These are phyloP conservation scores for Quaeritorhiza haematococci DNA, from an alignment of 371 early-diverging fungal species.

Conservation along the genomic window DNA sequence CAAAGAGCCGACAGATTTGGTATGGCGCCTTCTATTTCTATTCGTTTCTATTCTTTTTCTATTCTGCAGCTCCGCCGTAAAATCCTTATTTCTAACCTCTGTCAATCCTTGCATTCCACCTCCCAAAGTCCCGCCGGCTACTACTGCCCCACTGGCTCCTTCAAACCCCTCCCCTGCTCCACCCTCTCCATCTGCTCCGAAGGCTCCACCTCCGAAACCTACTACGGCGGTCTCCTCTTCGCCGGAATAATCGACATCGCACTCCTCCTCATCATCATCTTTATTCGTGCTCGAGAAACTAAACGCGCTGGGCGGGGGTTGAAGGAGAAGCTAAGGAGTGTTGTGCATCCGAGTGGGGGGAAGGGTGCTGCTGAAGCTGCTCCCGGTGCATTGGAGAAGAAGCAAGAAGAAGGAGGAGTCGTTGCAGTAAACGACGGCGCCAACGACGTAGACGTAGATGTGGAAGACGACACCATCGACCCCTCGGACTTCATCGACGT, in stretches of 20 bases:
- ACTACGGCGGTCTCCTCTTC: conserved; percentile 14
- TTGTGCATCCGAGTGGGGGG: too few species aligned
- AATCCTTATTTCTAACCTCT: background rate
- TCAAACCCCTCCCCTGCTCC: conserved; percentile 13
- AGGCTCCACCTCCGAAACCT: conserved; percentile 7
- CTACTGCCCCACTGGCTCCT: conserved; percentile 11
- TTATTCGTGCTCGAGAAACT: background rate
- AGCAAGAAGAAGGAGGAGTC: too few species aligned
- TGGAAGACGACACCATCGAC: too few species aligned
- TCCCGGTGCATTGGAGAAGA: too few species aligned
- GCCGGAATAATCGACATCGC: conserved; percentile 10
- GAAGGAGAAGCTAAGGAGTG: too few species aligned
- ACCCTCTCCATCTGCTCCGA: conserved; percentile 12
- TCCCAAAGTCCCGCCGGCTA: background rate
- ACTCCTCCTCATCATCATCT: background rate
- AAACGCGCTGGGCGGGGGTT: too few species aligned
- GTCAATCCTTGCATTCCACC: background rate
- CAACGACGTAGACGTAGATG: too few species aligned
- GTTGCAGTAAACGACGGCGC: conserved; percentile 30
- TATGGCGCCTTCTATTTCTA: too few species aligned
- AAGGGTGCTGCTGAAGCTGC: too few species aligned
- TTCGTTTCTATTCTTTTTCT: background rate
- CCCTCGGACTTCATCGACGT: conserved; percentile 30
- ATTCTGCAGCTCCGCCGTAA: background rate
- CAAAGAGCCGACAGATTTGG: background rate